Base-by-base conservation (phyloP, 352 stramenopile species). In the Globisporangium abappressorium region DNA sequence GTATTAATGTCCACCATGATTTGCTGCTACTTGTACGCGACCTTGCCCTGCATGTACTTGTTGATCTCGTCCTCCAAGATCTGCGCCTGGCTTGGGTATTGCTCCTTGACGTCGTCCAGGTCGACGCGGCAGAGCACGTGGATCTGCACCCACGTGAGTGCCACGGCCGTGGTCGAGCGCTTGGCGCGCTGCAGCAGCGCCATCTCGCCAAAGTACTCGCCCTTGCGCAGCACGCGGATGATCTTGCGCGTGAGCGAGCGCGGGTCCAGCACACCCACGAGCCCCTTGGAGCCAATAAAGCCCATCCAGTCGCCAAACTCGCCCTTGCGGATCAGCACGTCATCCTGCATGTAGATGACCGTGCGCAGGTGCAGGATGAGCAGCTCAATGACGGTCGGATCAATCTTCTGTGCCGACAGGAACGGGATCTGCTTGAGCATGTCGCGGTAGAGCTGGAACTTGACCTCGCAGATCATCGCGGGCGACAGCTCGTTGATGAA, bases 271-370 rank as follows among this genome's bases (percentile, higher is more conserved):
- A 93, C 72, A 9, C 81, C 83, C 3, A 91, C 82, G 1, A 76
- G 80, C 1, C 84, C 85, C 67, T 88, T 91, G 15, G 80, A 89
- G 18, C 83, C 83, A 56, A 92, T 91, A 58, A 93, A 92, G 8
- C 84, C 85, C 85, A 93, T 93, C 85, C 85, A 93, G 69, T 93
- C 84, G 12, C 85, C 82, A 34, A 82, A 83, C 69, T 93, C 85
- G n/a, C 84, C 84, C 65, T 93, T 92, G 49, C 85, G 80, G 36
- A 92, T 91, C 12, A 92, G 64, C 18, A 93, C 76, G 60, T 93
- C 85, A 64, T 91, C 85, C 65, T 92, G 84, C 81, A 92, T 91
- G 69, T 93, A 93, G 57, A 90, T 90, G 34, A 91, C 76, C 0
- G 84, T 91, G 24, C 83, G 77, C 28, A 93, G 66, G 41, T 91